These are phyloP conservation scores for Nothomitra cinnamomea DNA, from an alignment of 2,329 filamentous ascomycete species.

Conservation along the genomic window DNA sequence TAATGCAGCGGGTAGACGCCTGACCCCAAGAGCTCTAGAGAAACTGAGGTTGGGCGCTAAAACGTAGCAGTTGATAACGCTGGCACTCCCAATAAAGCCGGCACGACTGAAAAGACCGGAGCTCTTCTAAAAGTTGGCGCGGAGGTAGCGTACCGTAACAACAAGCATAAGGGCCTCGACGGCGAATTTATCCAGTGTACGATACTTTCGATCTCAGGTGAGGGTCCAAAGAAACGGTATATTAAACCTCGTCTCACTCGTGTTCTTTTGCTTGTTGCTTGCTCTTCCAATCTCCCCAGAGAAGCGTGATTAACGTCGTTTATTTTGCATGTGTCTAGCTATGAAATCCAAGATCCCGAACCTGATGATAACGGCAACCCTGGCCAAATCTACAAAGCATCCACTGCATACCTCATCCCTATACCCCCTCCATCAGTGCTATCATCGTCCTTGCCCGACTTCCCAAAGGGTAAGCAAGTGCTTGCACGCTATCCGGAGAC, in stretches of 20 bases:
- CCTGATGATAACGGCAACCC: conserved; percentile 53
- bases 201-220: conserved; percentile 57
- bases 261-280: neutral
- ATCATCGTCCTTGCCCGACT: conserved; percentile 35
- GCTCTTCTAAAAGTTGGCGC: conserved; percentile 33
- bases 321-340: conserved; percentile 26
- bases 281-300: neutral
- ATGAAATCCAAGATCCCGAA: conserved; percentile 66
- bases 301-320: neutral
- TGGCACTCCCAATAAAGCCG: neutral
- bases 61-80: neutral
- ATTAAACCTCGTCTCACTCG: neutral
- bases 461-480: conserved; percentile 48
- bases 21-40: conserved; percentile 25
- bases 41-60: conserved; percentile 6
- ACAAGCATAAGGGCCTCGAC: conserved; percentile 31
- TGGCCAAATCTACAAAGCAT: conserved; percentile 45
- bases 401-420: conserved; percentile 58
- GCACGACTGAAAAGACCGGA: conserved; percentile 3
- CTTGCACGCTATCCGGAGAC: conserved; percentile 69
- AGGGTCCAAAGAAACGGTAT: conserved; percentile 50
- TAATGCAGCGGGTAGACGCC: conserved; percentile 19
- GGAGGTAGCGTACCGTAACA: conserved; percentile 49
- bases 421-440: conserved; percentile 45
- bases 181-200: conserved; percentile 61